Percentiles rank a stretch among this genome's conserved stretches.
These are phyloP conservation scores for rapeseed (Brassica napus) DNA, from an alignment of 345 rosid species.

Conservation along the genomic window DNA sequence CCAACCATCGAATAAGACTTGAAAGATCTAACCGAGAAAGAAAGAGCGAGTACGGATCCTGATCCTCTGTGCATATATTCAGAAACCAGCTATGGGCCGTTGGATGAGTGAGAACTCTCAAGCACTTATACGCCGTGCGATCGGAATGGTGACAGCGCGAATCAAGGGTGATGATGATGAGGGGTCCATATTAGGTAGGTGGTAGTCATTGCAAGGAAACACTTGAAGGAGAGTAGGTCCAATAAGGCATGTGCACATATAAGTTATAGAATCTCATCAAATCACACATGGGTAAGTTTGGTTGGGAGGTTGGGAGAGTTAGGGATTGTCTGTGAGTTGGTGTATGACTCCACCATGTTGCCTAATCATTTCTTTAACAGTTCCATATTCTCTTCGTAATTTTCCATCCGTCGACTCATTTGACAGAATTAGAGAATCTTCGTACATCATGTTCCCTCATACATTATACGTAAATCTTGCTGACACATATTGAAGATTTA, in stretches of 20 bases:
- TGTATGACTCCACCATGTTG: slow-evolving; percentile 39
- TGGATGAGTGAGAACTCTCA: slow-evolving; percentile 5
- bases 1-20: slow-evolving; percentile 10
- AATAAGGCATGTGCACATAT: slow-evolving; percentile 39
- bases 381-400: neutral
- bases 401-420: neutral
- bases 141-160: slow-evolving; percentile 11
- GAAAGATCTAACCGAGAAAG: slow-evolving; percentile 17
- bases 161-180: slow-evolving; percentile 37
- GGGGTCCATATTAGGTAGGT: slow-evolving; percentile 43
- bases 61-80: neutral
- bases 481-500: neutral
- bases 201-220: slow-evolving; percentile 39
- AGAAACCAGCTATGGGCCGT: slow-evolving; percentile 22
- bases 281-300: slow-evolving; percentile 37
- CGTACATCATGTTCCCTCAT: neutral
- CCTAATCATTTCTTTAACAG: slow-evolving; percentile 14
- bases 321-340: slow-evolving; percentile 40
- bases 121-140: slow-evolving; percentile 20
- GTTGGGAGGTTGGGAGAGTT: slow-evolving; percentile 41
- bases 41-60: slow-evolving; percentile 22
- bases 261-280: slow-evolving; percentile 35
- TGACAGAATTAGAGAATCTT: slow-evolving; percentile 15
- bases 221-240: slow-evolving; percentile 41
- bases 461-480: neutral